phyloP scores from a whole-genome alignment of 331 rosid genomes.

The Prunus yedoensis region DNA sequence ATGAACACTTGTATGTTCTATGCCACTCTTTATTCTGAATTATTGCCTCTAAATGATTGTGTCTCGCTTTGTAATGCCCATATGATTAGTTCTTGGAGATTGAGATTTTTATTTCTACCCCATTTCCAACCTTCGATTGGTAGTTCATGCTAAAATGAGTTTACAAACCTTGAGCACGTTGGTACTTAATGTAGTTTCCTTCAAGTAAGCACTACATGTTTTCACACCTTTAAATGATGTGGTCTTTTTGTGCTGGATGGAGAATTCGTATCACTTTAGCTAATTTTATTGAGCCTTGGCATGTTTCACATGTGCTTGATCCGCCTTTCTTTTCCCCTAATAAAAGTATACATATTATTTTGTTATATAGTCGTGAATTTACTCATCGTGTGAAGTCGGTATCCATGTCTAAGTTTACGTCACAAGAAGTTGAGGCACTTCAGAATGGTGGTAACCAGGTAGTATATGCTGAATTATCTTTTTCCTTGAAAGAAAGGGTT shows the following conservation, averaged over 20 bases:
- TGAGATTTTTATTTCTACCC: not conserved
- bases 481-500: slow-evolving; percentile 8
- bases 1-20: not conserved
- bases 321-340: not conserved
- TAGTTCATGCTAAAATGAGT: slow-evolving; percentile 4
- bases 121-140: not conserved
- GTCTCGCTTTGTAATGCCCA: not conserved
- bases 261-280: not conserved
- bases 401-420: slow-evolving; percentile 87
- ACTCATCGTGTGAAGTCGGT: slow-evolving; percentile 98
- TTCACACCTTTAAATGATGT: not conserved
- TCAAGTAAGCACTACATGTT: not conserved
- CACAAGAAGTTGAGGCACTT: slow-evolving; percentile 86
- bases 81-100: slow-evolving; percentile 6
- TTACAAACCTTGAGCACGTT: not conserved
- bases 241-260: not conserved
- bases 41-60: not conserved
- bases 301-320: not conserved
- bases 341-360: slow-evolving; percentile 11
- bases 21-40: not conserved
- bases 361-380: slow-evolving; percentile 78
- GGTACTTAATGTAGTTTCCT: not conserved
- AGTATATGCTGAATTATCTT: slow-evolving; percentile 40
- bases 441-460: slow-evolving; percentile 98
- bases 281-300: not conserved